Evolutionary conservation across 1,284 basidiomycete genomes (phyloP).

Genomic region (Abortiporus biennis): DNA sequence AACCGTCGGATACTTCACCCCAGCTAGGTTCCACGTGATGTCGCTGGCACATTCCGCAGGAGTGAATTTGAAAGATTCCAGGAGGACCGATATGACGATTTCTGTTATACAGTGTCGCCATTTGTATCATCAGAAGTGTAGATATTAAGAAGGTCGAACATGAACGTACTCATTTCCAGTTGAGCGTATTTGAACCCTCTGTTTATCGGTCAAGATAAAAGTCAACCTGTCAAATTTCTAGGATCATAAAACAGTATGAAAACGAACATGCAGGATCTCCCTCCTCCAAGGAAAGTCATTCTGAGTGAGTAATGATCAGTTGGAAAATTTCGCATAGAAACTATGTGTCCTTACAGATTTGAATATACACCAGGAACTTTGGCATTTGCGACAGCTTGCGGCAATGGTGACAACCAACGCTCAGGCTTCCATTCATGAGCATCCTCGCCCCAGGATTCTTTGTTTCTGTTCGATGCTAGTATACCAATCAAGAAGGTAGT

Average conservation of each 20-base stretch:
- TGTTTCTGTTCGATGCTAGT: constrained; percentile 34
- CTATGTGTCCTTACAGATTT: constrained; percentile 9
- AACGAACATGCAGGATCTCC: constrained; percentile 5
- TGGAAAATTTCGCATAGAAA: background rate
- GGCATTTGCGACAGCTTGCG: constrained; percentile 7
- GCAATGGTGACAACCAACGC: constrained; percentile 14
- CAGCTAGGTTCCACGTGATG: constrained; percentile 11
- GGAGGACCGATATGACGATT: constrained; percentile 12
- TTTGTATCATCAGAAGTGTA: background rate
- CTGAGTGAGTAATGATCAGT: background rate
- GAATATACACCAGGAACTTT: constrained; percentile 13
- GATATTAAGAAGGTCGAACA: background rate
- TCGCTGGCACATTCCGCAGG: constrained; percentile 1
- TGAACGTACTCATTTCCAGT: constrained; percentile 3
- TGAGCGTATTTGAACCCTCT: background rate
- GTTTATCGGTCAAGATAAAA: background rate
- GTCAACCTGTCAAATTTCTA: background rate
- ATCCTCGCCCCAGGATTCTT: constrained; percentile 48
- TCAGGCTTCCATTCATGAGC: constrained; percentile 37
- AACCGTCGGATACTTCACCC: constrained; percentile 10
- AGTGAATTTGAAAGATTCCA: constrained; percentile 9
- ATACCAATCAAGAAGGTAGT: constrained; percentile 41
- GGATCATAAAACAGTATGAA: no score
- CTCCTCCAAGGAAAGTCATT: constrained; percentile 6
- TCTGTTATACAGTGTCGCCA: constrained; percentile 6